Base-by-base conservation (phyloP, 2,329 filamentous ascomycete genomes). In the Parasarocladium wereldwijsianum region DNA sequence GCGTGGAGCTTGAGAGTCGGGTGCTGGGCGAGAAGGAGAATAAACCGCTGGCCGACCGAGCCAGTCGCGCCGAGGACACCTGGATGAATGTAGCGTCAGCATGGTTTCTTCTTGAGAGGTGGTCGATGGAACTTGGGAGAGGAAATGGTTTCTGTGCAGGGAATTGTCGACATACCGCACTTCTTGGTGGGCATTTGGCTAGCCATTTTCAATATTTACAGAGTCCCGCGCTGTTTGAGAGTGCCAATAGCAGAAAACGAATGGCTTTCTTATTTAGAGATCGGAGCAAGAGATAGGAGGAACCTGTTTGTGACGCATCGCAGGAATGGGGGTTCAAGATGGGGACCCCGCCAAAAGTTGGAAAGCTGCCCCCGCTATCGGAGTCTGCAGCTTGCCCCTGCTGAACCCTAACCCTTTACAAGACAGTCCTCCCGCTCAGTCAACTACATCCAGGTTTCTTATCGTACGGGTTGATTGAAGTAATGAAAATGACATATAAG, bases 41-140 rank as follows among this genome's bases (percentile, higher is more conserved):
- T 90, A 55, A 96, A 96, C 46, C 90, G 76, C 58, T 93, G 85
- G 44, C 87, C 87, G 10, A 96, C 87, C 20, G 85, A 92, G 49
- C 90, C 90, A 18, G 87, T 96, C 56, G 79, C 83, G 44, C 87
- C 86, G 33, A 94, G 71, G 34, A 94, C 84, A 51, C 71, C 70
- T 76, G 40, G 6, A 18, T 7, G 51, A 61, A 58, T 58, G 50
- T 57, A 61, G 45, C 62, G 65, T 54, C 63, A 65, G 28, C 12
- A 8, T 25, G 27, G 6, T 16, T 22, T 20, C 12, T 25, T 21
- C 10, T 25, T 11, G 23, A 11, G 18, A 10, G 11, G 30, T 5
- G 19, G 12, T 12, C 25, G 32, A 31, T 19, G 31, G 17, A 24
- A 13, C 17, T 33, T 18, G 17, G 8, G 26, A 13, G 30, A 36